Percentiles rank a stretch among this genome's conserved stretches.
Conservation (phyloP, 495 filamentous ascomycete genomes). For the Penicillium paradoxum region DNA sequence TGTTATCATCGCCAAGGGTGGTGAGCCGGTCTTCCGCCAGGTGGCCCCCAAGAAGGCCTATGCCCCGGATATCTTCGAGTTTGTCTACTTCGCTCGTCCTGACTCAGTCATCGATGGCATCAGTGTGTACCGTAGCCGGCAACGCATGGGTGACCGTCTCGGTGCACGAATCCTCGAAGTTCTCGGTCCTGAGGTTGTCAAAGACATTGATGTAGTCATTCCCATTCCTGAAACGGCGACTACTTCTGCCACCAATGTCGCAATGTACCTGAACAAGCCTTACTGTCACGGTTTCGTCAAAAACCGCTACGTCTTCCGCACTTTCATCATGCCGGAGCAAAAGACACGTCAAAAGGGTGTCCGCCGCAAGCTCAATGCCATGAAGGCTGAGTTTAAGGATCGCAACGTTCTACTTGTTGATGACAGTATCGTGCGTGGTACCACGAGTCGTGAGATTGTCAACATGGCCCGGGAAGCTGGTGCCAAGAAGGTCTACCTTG, state of each 20-base stretch:
- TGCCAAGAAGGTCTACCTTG: conserved; percentile 86
- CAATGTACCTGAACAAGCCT: conserved; percentile 70
- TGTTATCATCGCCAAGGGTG: conserved; percentile 86
- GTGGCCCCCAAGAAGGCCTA: conserved; percentile 68
- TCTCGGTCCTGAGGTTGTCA: conserved; percentile 68
- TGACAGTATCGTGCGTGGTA: conserved; percentile 91
- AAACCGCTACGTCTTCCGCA: conserved; percentile 94
- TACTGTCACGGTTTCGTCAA: conserved; percentile 87
- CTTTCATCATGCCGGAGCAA: conserved; percentile 93
- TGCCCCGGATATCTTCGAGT: conserved; percentile 94
- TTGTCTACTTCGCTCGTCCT: conserved; percentile 68
- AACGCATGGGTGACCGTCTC: conserved; percentile 88
- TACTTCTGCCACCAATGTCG: conserved; percentile 75
- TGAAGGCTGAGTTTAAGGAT: conserved; percentile 80
- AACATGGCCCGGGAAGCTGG: conserved; percentile 89
- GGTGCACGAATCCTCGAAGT: conserved; percentile 71
- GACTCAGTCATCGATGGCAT: conserved; percentile 93
- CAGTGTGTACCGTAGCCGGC: conserved; percentile 78
- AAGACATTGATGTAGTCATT: conserved; percentile 87
- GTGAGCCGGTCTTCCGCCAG: conserved; percentile 67
- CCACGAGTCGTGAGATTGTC: conserved; percentile 87
- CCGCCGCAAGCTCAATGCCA: conserved; percentile 64
- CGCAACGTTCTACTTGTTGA: conserved; percentile 84
- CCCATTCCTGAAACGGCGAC: conserved; percentile 86
- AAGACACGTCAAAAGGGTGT: conserved; percentile 67